phyloP scores from a whole-genome alignment of 371 early-diverging fungal genomes.

The Massospora cicadina region DNA sequence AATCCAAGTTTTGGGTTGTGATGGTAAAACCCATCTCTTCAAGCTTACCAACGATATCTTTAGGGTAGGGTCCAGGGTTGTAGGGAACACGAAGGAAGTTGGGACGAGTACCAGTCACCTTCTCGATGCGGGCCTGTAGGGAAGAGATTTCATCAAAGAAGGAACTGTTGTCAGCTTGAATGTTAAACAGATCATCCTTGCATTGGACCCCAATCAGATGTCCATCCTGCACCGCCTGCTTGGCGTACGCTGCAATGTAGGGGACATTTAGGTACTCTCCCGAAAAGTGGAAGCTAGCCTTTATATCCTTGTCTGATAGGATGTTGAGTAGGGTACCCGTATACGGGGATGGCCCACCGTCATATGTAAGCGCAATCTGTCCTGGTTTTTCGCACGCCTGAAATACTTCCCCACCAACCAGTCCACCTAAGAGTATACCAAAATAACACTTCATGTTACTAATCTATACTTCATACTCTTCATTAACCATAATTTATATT shows the following conservation, averaged over 20 bases:
- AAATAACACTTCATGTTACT: no score
- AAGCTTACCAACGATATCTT: slow-evolving; percentile 2
- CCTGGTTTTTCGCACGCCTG: slow-evolving; percentile 5
- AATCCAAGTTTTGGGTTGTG: slow-evolving; percentile 6
- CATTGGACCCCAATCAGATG: slow-evolving; percentile 2
- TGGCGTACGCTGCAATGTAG: slow-evolving; percentile 8
- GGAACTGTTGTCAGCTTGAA: slow-evolving; percentile 1
- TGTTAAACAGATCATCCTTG: not conserved
- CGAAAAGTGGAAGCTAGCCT: slow-evolving; percentile 7
- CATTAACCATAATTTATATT: no score
- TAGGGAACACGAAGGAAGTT: slow-evolving; percentile 5
- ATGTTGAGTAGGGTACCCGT: slow-evolving; percentile 8
- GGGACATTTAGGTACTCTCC: slow-evolving; percentile 8
- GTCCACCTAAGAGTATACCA: no score
- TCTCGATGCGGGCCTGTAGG: not conserved
- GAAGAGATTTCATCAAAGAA: not conserved
- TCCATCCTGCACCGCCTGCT: slow-evolving; percentile 9
- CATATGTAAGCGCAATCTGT: slow-evolving; percentile 6
- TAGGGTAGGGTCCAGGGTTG: not conserved
- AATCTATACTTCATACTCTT: no score
- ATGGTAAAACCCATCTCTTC: slow-evolving; percentile 5
- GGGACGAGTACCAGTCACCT: not conserved
- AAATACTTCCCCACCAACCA: not conserved
- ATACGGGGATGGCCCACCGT: slow-evolving; percentile 8
- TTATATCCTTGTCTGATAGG: slow-evolving; percentile 4